Conservation (phyloP, 306 rosid genomes). For the Prunus padus region DNA sequence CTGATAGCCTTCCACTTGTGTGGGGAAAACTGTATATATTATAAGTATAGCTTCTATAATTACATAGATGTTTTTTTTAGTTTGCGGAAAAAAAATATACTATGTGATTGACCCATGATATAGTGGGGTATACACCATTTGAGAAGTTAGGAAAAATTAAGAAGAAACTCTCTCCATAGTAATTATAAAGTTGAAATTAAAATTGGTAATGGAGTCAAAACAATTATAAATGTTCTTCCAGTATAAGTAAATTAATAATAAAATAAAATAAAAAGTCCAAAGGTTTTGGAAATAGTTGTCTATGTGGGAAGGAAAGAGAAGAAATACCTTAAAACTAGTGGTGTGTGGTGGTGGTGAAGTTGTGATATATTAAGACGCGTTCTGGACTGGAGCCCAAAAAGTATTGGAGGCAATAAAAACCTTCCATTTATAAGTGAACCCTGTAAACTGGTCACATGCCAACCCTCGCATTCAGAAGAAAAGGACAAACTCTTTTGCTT, state of each 20-base stretch:
- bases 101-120: not conserved
- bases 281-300: not conserved
- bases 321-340: not conserved
- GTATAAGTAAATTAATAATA: not conserved
- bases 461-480: constrained; percentile 37
- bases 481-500: constrained; percentile 22
- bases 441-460: constrained; percentile 47
- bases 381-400: not conserved
- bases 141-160: not conserved
- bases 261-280: not conserved
- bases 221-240: constrained; percentile 1
- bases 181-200: not conserved
- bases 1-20: not conserved
- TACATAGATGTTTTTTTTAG: not conserved
- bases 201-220: not conserved
- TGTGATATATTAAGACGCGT: not conserved
- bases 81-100: not conserved
- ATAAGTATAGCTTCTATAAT: not conserved
- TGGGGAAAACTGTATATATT: not conserved
- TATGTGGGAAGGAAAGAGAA: not conserved
- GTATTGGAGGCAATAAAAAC: constrained; percentile 31
- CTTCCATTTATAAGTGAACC: constrained; percentile 49
- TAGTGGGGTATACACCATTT: not conserved
- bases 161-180: not conserved
- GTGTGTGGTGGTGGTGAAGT: not conserved